phyloP scores from a whole-genome alignment of 331 rosid genomes.

The Pyracantha coccinea region DNA sequence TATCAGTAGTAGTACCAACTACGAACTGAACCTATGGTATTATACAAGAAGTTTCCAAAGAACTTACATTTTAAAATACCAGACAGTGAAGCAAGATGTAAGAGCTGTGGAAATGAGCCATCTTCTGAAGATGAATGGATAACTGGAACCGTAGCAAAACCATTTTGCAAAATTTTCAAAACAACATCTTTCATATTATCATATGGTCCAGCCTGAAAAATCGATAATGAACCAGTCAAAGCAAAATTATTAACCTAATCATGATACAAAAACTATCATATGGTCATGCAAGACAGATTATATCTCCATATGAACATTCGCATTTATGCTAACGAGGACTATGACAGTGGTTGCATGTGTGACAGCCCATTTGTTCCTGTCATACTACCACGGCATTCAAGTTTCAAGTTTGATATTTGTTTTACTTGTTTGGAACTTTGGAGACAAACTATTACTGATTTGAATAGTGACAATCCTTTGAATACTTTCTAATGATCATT shows the following conservation, averaged over 20 bases:
- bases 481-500: background rate
- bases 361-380: background rate
- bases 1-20: background rate
- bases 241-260: background rate
- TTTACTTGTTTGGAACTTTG: background rate
- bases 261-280: background rate
- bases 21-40: background rate
- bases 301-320: background rate
- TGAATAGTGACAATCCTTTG: background rate
- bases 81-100: slow-evolving; percentile 91
- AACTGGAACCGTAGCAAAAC: slow-evolving; percentile 82
- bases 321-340: background rate
- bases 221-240: background rate
- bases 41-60: background rate
- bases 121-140: slow-evolving; percentile 72
- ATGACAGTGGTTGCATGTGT: background rate
- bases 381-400: background rate
- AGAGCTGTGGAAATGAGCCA: slow-evolving; percentile 82
- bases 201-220: slow-evolving; percentile 66
- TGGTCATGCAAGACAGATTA: background rate
- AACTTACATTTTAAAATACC: slow-evolving; percentile 81
- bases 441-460: background rate
- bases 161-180: slow-evolving; percentile 70
- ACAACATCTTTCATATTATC: slow-evolving; percentile 86
- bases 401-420: background rate